These are phyloP conservation scores for Luffa acutangula DNA, from an alignment of 306 rosid genomes.

Conservation along the genomic window DNA sequence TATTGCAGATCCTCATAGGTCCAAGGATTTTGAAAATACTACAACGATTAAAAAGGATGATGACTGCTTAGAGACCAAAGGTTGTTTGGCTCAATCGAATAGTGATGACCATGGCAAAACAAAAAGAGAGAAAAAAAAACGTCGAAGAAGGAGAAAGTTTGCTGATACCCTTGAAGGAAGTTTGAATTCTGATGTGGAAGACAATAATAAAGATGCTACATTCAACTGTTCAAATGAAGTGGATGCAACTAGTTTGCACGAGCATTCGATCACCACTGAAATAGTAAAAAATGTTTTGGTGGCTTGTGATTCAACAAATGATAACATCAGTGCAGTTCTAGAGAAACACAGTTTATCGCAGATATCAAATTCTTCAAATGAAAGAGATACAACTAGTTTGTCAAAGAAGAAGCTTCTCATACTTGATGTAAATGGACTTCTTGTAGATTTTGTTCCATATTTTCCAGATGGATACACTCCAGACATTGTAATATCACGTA, in stretches of 20 bases:
- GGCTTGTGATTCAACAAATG: neutral
- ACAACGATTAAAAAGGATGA: neutral
- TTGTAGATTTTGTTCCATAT: slow-evolving; percentile 48
- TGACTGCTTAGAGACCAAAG: neutral
- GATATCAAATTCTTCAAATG: neutral
- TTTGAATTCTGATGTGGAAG: neutral
- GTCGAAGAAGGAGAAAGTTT: slow-evolving; percentile 5
- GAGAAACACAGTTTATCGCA: neutral
- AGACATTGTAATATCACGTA: slow-evolving; percentile 25
- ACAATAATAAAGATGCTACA: neutral
- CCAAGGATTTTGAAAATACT: neutral
- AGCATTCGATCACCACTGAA: neutral
- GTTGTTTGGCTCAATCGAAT: neutral
- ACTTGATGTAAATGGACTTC: slow-evolving; percentile 86
- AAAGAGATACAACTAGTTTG: slow-evolving; percentile 11
- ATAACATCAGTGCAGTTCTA: neutral
- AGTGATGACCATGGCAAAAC: neutral
- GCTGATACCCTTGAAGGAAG: slow-evolving; percentile 4
- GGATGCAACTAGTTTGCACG: neutral
- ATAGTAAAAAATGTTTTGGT: neutral
- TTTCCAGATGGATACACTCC: slow-evolving; percentile 18
- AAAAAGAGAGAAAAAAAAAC: neutral
- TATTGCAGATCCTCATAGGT: neutral
- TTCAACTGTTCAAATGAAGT: neutral
- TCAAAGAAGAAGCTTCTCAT: slow-evolving; percentile 74